Base-by-base conservation (phyloP, 1,284 basidiomycete genomes). In the Neonothopanus nambi region DNA sequence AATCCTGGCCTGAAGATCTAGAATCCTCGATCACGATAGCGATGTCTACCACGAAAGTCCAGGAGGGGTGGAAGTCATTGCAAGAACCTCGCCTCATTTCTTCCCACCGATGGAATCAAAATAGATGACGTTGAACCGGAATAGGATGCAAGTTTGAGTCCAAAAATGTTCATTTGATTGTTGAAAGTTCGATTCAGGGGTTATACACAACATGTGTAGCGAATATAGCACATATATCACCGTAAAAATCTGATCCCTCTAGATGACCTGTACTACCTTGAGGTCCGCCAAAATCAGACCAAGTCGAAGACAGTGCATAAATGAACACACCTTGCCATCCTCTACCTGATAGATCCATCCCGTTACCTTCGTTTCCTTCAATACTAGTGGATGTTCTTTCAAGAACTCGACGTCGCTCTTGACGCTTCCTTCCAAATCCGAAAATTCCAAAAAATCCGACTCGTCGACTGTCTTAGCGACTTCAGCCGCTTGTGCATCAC, bases 361-460 rank as follows among this genome's bases (percentile, higher is more conserved):
- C 1, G 57, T 57, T 8, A 59, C 46, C 44, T 49, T 42, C 8
- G 57, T 55, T 11, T 52, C 55, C 7, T 51, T 44, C 12, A 59
- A 40, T 4, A 59, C 44, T 13, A 59, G 39, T 9, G 52, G 35
- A 54, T 59, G 37, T 2, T 50, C 48, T 24, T 59, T 41, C 41
- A 59, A 39, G 36, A 54, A 57, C 30, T 57, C 36, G 5, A 59
- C 55, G 46, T 59, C 57, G 15, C 47, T 39, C 50, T 49, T 57
- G 9, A 59, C 55, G 42, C 55, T 59, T n/a, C 30, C 40, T 38
- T 54, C 57, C 33, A 57, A 28, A 49, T 81, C 65, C 9, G 60
- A 47, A 61, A 88, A 83, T 54, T 84, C 76, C 55, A 82, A 70
- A 63, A 87, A 87, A 56, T 85, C 76, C 52, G 85, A 79, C 2